Evolutionary conservation across 2,329 filamentous ascomycete genomes (phyloP).

Genomic region (Drechslerella stenobrocha): DNA sequence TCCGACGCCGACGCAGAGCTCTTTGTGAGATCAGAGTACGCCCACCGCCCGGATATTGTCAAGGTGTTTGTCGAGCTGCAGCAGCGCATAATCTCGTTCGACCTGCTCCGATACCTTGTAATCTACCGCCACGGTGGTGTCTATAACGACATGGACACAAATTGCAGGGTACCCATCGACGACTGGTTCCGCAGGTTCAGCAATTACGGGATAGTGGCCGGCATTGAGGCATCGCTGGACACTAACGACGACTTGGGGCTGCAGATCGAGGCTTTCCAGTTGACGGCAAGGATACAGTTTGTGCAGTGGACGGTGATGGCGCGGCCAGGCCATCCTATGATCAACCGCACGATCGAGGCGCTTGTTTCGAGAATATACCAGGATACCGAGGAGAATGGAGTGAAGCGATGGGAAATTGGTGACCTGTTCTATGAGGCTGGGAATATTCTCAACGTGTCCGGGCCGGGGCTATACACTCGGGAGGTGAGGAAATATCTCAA

Average conservation of each 20-base stretch:
- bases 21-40: conserved; percentile 21
- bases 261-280: conserved; percentile 11
- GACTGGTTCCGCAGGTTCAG: conserved; percentile 15
- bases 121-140: conserved; percentile 26
- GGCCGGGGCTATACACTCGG: conserved; percentile 23
- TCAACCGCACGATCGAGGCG: conserved; percentile 25
- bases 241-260: background rate
- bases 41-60: conserved; percentile 28
- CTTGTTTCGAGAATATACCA: conserved; percentile 9
- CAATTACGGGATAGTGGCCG: conserved; percentile 16
- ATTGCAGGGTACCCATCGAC: conserved; percentile 16
- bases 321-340: conserved; percentile 1
- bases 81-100: conserved; percentile 30
- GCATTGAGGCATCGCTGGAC: conserved; percentile 7
- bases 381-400: conserved; percentile 13
- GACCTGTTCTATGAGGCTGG: conserved; percentile 24
- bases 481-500: conserved; percentile 24
- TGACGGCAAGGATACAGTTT: conserved; percentile 21
- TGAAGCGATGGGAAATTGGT: conserved; percentile 4
- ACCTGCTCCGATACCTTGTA: conserved; percentile 24
- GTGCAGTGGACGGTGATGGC: conserved; percentile 31
- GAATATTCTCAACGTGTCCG: conserved; percentile 16
- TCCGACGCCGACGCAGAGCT: conserved; percentile 15
- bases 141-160: conserved; percentile 33
- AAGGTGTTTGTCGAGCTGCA: conserved; percentile 17